phyloP scores from a whole-genome alignment of 1,284 basidiomycete genomes.

The Ganoderma sinense region DNA sequence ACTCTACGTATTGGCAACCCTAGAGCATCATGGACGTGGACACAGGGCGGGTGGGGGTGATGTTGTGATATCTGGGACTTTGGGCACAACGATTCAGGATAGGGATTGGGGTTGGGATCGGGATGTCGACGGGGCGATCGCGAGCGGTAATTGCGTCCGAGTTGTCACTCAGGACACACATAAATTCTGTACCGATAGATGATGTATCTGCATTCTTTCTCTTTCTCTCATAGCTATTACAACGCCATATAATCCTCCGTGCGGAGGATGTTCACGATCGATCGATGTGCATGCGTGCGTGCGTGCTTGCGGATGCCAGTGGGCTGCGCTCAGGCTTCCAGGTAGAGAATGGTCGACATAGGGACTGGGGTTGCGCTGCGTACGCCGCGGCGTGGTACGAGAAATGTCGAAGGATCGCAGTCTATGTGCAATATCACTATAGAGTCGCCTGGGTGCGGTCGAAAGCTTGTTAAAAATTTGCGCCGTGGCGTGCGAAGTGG shows the following conservation, averaged over 20 bases:
- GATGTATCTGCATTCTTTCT: background rate
- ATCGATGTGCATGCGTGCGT: background rate
- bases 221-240: background rate
- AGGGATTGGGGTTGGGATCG: background rate
- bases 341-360: too few species aligned
- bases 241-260: background rate
- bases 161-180: background rate
- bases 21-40: too few species aligned
- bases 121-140: too few species aligned
- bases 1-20: too few species aligned
- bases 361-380: too few species aligned
- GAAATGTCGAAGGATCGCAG: too few species aligned
- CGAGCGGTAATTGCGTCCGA: background rate
- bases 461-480: too few species aligned
- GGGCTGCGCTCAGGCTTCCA: background rate
- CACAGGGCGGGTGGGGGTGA: background rate
- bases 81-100: background rate
- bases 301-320: background rate
- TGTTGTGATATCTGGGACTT: background rate
- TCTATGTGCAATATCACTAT: too few species aligned
- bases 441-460: too few species aligned
- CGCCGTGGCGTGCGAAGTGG: too few species aligned
- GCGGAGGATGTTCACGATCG: background rate
- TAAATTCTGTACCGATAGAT: conserved; percentile 1
- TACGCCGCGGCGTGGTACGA: too few species aligned